Evolutionary conservation across 805 yeast genomes (phyloP).

Genomic region (Wickerhamomyces bisporus): DNA sequence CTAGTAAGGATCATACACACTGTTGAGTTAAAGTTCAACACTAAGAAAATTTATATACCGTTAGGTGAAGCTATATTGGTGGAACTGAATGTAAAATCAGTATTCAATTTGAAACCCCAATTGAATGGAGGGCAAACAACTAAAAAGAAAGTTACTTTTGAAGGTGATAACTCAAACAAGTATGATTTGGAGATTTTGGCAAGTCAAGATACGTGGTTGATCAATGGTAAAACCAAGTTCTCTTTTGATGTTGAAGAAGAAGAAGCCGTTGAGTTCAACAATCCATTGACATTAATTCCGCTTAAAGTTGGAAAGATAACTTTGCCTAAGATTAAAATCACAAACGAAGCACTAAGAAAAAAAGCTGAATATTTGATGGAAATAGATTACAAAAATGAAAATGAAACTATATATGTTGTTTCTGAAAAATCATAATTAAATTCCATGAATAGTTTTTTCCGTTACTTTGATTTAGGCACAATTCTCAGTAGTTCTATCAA

Average conservation of each 20-base stretch:
- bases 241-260: constrained; percentile 35
- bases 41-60: constrained; percentile 35
- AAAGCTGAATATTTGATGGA: constrained; percentile 43
- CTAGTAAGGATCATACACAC: constrained; percentile 54
- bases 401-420: constrained; percentile 64
- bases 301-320: constrained; percentile 66
- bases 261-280: constrained; percentile 9
- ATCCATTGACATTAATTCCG: constrained; percentile 58
- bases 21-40: constrained; percentile 37
- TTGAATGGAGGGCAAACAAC: constrained; percentile 1
- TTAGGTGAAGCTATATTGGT: constrained; percentile 63
- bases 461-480: too few species aligned
- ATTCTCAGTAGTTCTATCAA: too few species aligned
- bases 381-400: constrained; percentile 60
- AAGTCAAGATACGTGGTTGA: constrained; percentile 69
- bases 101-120: constrained; percentile 17
- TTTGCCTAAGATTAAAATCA: constrained; percentile 58
- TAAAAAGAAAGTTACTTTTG: constrained; percentile 19
- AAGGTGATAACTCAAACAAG: constrained; percentile 18
- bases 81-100: constrained; percentile 32
- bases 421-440: constrained; percentile 41
- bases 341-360: constrained; percentile 23
- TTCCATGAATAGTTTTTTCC: too few species aligned
- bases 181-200: constrained; percentile 45
- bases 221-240: constrained; percentile 65